Conservation (phyloP, 257 asterid species). For the Nicotiana otophora region DNA sequence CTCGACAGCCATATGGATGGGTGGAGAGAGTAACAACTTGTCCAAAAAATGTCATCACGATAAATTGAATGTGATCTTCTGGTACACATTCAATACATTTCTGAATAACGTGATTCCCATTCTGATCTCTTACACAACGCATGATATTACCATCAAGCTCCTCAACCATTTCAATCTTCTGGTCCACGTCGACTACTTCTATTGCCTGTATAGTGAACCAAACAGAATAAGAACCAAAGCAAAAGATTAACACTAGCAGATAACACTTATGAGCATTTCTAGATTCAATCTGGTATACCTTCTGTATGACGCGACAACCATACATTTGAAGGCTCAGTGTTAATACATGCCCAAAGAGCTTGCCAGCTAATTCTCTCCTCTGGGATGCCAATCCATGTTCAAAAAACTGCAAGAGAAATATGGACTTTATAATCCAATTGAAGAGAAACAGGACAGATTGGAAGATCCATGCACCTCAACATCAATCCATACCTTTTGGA, state of each 20-base stretch:
- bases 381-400: conserved; percentile 90
- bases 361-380: conserved; percentile 78
- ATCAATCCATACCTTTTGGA: conserved; percentile 65
- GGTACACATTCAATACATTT: conserved; percentile 95
- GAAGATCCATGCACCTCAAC: not conserved
- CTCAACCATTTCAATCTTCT: conserved; percentile 85
- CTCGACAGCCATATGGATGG: conserved; percentile 99
- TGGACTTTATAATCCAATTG: not conserved
- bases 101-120: conserved; percentile 91
- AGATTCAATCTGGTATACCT: conserved; percentile 42
- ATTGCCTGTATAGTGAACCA: conserved; percentile 54
- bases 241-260: not conserved
- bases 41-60: conserved; percentile 68
- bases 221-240: not conserved
- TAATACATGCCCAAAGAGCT: conserved; percentile 85
- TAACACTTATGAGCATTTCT: not conserved
- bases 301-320: conserved; percentile 96
- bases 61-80: conserved; percentile 75
- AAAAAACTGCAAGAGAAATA: conserved; percentile 53
- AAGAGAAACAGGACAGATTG: not conserved
- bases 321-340: conserved; percentile 95
- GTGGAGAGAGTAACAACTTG: conserved; percentile 91
- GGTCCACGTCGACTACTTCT: conserved; percentile 90
- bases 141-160: conserved; percentile 90
- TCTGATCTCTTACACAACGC: conserved; percentile 98